phyloP scores from a whole-genome alignment of 2,329 filamentous ascomycete genomes.

The Scedosporium aurantiacum region DNA sequence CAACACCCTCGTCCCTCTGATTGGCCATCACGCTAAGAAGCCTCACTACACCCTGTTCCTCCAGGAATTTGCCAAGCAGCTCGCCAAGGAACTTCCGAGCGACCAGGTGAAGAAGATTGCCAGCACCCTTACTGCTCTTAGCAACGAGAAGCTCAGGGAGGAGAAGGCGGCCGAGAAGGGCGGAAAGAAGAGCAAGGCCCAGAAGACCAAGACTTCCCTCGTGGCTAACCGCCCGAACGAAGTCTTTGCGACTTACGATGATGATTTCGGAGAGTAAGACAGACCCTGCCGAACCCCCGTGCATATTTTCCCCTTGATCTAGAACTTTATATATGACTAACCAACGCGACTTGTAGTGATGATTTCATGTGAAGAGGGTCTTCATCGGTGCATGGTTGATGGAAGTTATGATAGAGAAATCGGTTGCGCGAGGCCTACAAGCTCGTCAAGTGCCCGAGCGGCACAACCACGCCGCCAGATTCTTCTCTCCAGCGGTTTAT shows the following conservation, averaged over 20 bases:
- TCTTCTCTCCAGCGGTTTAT: neutral
- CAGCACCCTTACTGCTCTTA: constrained; percentile 73
- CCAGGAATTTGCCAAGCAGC: constrained; percentile 79
- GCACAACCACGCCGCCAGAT: neutral
- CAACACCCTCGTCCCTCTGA: constrained; percentile 66
- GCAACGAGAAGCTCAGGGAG: constrained; percentile 98
- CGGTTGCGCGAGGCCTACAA: neutral
- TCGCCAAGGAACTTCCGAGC: constrained; percentile 77
- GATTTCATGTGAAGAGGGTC: constrained; percentile 12
- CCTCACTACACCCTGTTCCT: constrained; percentile 83
- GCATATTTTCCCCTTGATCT: neutral
- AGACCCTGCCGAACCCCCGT: neutral
- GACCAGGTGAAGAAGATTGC: constrained; percentile 96
- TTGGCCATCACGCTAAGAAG: constrained; percentile 70
- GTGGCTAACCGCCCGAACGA: constrained; percentile 52
- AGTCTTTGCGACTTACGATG: constrained; percentile 71
- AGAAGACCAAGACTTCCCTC: constrained; percentile 85
- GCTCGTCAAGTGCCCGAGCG: neutral
- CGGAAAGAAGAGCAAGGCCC: constrained; percentile 92
- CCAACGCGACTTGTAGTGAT: constrained; percentile 5
- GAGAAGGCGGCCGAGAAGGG: constrained; percentile 92
- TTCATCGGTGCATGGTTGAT: neutral
- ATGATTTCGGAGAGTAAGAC: constrained; percentile 72
- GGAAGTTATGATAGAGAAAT: neutral
- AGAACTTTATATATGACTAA: neutral